Evolutionary conservation across 169 alveolate genomes (phyloP).

Genomic region (Plasmodium relictum): DNA sequence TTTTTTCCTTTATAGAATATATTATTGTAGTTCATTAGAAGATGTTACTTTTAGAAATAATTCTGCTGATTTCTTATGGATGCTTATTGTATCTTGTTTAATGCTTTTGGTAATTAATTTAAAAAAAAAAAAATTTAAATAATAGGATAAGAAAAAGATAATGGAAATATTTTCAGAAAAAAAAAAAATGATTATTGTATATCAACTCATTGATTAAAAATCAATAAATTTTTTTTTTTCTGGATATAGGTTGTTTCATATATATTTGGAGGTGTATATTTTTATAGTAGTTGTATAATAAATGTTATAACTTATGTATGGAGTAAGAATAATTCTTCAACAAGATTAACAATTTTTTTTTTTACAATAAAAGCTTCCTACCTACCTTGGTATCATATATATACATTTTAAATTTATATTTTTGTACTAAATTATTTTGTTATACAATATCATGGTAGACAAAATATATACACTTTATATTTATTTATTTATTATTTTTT

Average conservation of each 20-base stretch:
- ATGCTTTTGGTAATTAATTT: conserved; percentile 79
- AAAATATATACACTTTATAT: too few relatives aligned
- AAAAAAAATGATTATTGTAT: neutral
- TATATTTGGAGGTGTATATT: conserved; percentile 87
- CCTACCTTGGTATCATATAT: conserved; percentile 88
- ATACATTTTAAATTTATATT: conserved; percentile 1
- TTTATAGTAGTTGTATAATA: conserved; percentile 93
- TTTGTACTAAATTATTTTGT: neutral
- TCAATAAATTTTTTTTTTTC: neutral
- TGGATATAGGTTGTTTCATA: conserved; percentile 79
- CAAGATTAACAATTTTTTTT: conserved; percentile 89
- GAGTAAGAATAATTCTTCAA: conserved; percentile 93
- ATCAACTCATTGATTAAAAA: conserved; percentile 3
- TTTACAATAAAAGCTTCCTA: conserved; percentile 93
- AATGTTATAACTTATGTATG: conserved; percentile 94
- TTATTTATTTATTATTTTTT: neutral
- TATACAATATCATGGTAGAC: too few relatives aligned
- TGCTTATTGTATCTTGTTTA: conserved; percentile 86
- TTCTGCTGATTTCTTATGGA: conserved; percentile 92
- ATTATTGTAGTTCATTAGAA: conserved; percentile 87
- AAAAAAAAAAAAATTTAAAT: neutral
- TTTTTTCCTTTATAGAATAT: conserved; percentile 74
- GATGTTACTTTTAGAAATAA: conserved; percentile 86
- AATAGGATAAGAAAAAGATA: neutral
- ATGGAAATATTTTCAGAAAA: neutral